Base-by-base conservation (phyloP, 441 rosid genomes). In the Gossypium davidsonii region DNA sequence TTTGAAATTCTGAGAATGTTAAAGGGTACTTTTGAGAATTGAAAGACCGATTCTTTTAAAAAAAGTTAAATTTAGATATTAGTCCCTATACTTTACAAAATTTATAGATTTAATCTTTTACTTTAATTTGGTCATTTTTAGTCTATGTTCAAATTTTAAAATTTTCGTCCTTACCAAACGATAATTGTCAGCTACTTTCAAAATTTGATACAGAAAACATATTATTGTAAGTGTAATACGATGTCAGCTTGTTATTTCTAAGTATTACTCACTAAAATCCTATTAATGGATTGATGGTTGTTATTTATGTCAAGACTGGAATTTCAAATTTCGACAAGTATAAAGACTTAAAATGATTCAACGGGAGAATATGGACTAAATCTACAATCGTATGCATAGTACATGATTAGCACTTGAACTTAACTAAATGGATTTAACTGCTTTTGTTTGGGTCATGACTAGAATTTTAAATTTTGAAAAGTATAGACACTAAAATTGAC, bases 1-100 rank as follows among this genome's bases (percentile, higher is more conserved):
- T 46, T 57, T 75, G 88, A 74, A 66, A 73, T 80, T 83, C 34
- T 57, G 76, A 58, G 67, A 69, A 76, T 63, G 52, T 59, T 73
- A 3, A 55, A 79, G 91, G 94, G 84, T 59, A 84, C 9, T 52
- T 75, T 82, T 72, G 14, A 89, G 76, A 21, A 80, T 60, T 1
- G 26, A 0, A 44, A 25, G 21, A 17, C 15, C 39, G 48, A 42
- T 10, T 42, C 48, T 2, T 42, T 42, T 1, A 2, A 42, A 42
- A 39, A 42, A 42, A 42, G 14, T 42, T 42, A 42, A 42, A 9
- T 42, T 42, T 10, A 42, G 48, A 2, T 8, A 42, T 10, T 42
- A 42, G 14, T 42, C 14, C 12, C 48, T 42, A 1, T 42, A 2
- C 12, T 42, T 42, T 42, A 42, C 14, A 42, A 42, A 2, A 10